Evolutionary conservation across 768 basidiomycete species (phyloP), one percentile per base, ranked within the genome.

Genomic region (Agrocybe praecox): DNA sequence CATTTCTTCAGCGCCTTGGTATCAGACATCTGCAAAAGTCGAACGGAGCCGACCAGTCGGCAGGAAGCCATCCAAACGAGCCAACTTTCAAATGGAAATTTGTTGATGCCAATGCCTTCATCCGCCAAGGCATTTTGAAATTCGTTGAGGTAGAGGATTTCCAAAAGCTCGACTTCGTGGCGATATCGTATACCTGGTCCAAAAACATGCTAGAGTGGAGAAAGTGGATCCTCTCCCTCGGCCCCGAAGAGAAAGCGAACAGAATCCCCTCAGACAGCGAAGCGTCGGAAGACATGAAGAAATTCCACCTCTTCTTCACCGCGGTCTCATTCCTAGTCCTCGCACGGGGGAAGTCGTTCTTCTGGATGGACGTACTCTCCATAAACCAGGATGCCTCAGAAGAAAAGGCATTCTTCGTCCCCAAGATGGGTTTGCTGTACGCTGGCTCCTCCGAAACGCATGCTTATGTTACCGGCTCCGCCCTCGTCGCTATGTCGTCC

Each of bases 121-220:
- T 57, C 19, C 19, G 40, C 34, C 24, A 52, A 18, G 50, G 56
- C 8, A 18, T n/a, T n/a, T 21, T 57, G 50, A 57, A 57, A 42
- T 34, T 57, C 14, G 50, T 46, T 2, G 50, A 57, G 19, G 45
- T 46, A 8, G 56, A 51, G n/a, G 50, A 57, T 46, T 48, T 52
- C 24, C 49, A 34, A 36, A 34, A 26, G 18, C 29, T 57, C 21
- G 56, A 52, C 34, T 57, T 57, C 34, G 49, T 51, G 15, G 56
- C 56, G 36, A 57, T 57, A 52, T 57, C 56, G 1, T 57, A 57
- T 18, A 52, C 56, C 32, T 57, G 56, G 56, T 57, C 56, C 26
- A 51, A 23, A 24, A 52, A 57, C 29, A 52, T 57, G 32, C 56
- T 57, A 5, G 44, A 45, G 33, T 57, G 56, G 56, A 51, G 56